Percentiles rank a stretch among this genome's conserved stretches.
phyloP scores from a whole-genome alignment of 441 rosid species.

The Aleurites moluccanus region DNA sequence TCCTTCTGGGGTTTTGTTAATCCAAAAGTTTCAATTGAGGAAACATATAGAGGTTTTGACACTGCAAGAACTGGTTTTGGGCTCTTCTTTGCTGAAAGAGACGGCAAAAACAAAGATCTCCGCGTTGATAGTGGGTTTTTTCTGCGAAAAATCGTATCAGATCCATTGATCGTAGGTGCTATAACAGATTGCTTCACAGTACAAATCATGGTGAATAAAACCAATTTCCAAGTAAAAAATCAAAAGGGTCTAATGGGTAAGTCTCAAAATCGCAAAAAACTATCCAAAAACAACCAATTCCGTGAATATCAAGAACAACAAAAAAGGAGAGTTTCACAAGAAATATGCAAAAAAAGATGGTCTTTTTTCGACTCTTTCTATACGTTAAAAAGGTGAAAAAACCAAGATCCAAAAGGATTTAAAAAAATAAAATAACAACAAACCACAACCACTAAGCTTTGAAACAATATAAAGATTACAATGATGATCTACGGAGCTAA shows the following conservation, averaged over 20 bases:
- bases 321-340: slow-evolving; percentile 13
- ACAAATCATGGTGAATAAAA: slow-evolving; percentile 40
- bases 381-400: background rate
- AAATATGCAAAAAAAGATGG: background rate
- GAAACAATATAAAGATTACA: background rate
- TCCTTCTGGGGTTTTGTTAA: slow-evolving; percentile 26
- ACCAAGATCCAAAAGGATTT: background rate
- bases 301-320: slow-evolving; percentile 12
- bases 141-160: slow-evolving; percentile 37
- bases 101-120: slow-evolving; percentile 40
- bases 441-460: background rate
- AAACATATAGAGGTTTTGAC: slow-evolving; percentile 54
- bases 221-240: slow-evolving; percentile 5
- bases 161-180: slow-evolving; percentile 37
- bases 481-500: background rate
- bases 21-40: slow-evolving; percentile 34
- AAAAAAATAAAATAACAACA: background rate
- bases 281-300: background rate
- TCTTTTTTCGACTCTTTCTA: background rate
- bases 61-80: slow-evolving; percentile 37
- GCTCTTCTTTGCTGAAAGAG: slow-evolving; percentile 27
- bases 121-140: slow-evolving; percentile 21
- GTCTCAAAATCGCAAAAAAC: background rate
- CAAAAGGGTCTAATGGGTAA: slow-evolving; percentile 9
- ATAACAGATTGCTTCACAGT: slow-evolving; percentile 36